Conservation (phyloP, 2,329 filamentous ascomycete species). For the Aspergillus brunneoviolaceus region DNA sequence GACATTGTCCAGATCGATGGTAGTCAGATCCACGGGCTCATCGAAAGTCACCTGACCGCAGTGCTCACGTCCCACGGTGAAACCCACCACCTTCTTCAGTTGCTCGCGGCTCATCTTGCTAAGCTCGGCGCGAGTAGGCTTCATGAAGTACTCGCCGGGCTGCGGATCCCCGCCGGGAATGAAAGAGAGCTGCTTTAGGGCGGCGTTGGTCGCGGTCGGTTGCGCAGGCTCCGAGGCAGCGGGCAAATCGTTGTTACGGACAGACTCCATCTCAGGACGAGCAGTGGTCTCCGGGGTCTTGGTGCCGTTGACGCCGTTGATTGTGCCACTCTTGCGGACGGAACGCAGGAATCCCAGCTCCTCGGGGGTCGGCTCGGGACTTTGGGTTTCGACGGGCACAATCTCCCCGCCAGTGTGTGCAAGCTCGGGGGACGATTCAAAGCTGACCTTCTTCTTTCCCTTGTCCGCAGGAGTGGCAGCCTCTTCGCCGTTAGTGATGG, state of each 20-base stretch:
- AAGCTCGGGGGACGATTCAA: slow-evolving; percentile 59
- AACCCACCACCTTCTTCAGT: slow-evolving; percentile 69
- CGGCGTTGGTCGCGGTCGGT: slow-evolving; percentile 37
- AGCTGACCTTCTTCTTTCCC: slow-evolving; percentile 82
- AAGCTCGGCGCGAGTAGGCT: slow-evolving; percentile 71
- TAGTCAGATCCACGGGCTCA: slow-evolving; percentile 76
- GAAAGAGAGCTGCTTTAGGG: slow-evolving; percentile 30
- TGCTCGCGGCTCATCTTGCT: slow-evolving; percentile 76
- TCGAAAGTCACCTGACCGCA: slow-evolving; percentile 82
- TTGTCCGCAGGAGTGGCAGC: slow-evolving; percentile 36
- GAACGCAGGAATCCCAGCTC: slow-evolving; percentile 62
- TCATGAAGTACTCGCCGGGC: slow-evolving; percentile 84
- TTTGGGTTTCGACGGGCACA: slow-evolving; percentile 51
- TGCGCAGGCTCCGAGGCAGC: slow-evolving; percentile 66
- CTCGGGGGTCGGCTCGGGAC: slow-evolving; percentile 56
- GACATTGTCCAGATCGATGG: slow-evolving; percentile 76
- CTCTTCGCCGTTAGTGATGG: slow-evolving; percentile 42
- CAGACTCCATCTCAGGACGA: slow-evolving; percentile 67
- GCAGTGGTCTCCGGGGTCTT: slow-evolving; percentile 30
- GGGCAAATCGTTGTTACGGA: slow-evolving; percentile 72
- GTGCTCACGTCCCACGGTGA: slow-evolving; percentile 78
- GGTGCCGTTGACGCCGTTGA: slow-evolving; percentile 41
- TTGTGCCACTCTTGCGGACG: slow-evolving; percentile 49
- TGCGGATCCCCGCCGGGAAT: slow-evolving; percentile 49
- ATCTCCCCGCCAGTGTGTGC: slow-evolving; percentile 49